A percentile compares a stretch with the other conserved stretches of the same genome.
phyloP scores from a whole-genome alignment of 108 stramenopile species.

The Cyclotella choctawhatcheeana region DNA sequence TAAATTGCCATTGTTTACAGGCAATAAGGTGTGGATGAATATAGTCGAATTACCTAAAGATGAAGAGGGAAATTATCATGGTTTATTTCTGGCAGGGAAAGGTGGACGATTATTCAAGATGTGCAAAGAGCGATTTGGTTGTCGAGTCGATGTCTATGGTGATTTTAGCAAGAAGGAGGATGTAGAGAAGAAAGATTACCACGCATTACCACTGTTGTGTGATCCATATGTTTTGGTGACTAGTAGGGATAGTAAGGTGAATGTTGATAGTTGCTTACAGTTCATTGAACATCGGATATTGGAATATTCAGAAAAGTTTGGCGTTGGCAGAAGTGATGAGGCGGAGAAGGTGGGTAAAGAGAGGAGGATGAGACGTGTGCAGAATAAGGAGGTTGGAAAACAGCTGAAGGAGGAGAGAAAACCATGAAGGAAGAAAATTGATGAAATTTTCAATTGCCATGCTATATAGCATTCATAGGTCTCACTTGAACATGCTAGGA shows the following conservation, averaged over 20 bases:
- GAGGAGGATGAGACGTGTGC: conserved; percentile 5
- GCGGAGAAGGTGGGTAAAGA: not conserved
- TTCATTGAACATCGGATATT: conserved; percentile 43
- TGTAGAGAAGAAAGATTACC: not conserved
- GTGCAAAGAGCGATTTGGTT: conserved; percentile 32
- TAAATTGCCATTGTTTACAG: conserved; percentile 15
- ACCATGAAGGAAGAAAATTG: too few relatives aligned
- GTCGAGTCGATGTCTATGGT: conserved; percentile 48
- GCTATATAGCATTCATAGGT: too few relatives aligned
- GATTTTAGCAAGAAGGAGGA: conserved; percentile 23
- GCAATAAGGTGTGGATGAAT: conserved; percentile 52
- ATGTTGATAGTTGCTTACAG: conserved; percentile 45
- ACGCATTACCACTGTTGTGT: conserved; percentile 15
- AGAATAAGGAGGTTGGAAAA: not conserved
- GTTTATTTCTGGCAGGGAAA: conserved; percentile 39
- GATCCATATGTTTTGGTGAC: conserved; percentile 44
- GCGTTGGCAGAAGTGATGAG: not conserved
- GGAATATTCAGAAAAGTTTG: conserved; percentile 36
- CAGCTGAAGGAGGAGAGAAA: not conserved
- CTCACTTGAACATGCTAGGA: too few relatives aligned
- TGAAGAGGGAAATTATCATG: conserved; percentile 31
- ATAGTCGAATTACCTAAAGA: conserved; percentile 41
- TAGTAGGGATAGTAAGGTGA: conserved; percentile 29
- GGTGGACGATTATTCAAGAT: conserved; percentile 20
- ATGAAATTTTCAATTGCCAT: too few relatives aligned